These are phyloP conservation scores for Penicillium ucsense DNA, from an alignment of 495 filamentous ascomycete species.

Conservation along the genomic window DNA sequence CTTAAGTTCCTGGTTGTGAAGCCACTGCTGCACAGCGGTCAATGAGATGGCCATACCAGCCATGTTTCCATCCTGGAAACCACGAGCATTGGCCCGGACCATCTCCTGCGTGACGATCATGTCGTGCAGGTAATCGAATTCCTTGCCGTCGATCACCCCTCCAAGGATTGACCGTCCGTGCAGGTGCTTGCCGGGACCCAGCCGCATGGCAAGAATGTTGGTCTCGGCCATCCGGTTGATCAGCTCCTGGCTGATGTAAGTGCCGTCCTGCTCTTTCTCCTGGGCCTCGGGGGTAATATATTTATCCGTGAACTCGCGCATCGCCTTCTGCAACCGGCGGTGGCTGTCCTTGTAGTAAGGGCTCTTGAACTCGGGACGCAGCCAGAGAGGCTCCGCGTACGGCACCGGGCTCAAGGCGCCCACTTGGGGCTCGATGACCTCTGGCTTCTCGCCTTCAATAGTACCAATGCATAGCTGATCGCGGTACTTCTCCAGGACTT, in stretches of 20 bases:
- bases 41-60: conserved; percentile 79
- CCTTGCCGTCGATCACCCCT: conserved; percentile 63
- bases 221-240: conserved; percentile 68
- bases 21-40: conserved; percentile 73
- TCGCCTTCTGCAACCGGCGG: conserved; percentile 55
- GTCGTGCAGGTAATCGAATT: conserved; percentile 86
- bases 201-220: conserved; percentile 69
- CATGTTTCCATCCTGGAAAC: conserved; percentile 50
- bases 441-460: conserved; percentile 62
- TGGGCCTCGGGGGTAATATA: conserved; percentile 66
- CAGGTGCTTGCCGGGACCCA: conserved; percentile 77
- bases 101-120: conserved; percentile 67
- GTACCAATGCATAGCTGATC: conserved; percentile 63
- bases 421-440: conserved; percentile 58
- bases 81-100: conserved; percentile 57
- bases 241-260: conserved; percentile 64
- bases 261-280: conserved; percentile 67
- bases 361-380: conserved; percentile 66
- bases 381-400: conserved; percentile 75
- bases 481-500: conserved; percentile 63
- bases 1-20: conserved; percentile 55
- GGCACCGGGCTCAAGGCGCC: conserved; percentile 68
- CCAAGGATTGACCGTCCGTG: conserved; percentile 58
- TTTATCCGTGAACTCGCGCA: conserved; percentile 64
- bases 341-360: conserved; percentile 80